phyloP scores from a whole-genome alignment of 495 filamentous ascomycete genomes.

The Penicillium diatomitis region DNA sequence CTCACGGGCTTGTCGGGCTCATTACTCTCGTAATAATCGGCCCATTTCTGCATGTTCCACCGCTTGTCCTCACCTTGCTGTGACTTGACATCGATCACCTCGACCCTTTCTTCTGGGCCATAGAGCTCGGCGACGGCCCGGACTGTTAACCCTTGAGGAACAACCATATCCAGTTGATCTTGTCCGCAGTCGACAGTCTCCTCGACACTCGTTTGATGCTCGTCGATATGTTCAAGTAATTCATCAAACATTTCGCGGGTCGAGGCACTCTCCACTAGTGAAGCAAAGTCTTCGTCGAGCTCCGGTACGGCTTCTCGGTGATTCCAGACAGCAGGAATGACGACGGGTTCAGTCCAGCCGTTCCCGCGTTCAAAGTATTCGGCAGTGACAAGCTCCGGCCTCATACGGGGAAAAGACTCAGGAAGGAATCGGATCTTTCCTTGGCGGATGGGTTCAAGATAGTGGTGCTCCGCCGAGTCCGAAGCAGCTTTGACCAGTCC shows the following conservation, averaged over 20 bases:
- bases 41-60: constrained; percentile 67
- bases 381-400: constrained; percentile 56
- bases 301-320: constrained; percentile 35
- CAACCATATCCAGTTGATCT: constrained; percentile 66
- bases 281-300: constrained; percentile 19
- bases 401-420: constrained; percentile 59
- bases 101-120: constrained; percentile 54
- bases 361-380: constrained; percentile 59
- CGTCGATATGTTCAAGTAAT: constrained; percentile 29
- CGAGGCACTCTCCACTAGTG: constrained; percentile 26
- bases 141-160: constrained; percentile 59
- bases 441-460: constrained; percentile 62
- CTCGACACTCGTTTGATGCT: constrained; percentile 32
- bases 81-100: constrained; percentile 70
- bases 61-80: constrained; percentile 59
- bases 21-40: constrained; percentile 64
- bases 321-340: constrained; percentile 60
- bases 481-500: constrained; percentile 62
- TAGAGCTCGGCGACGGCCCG: constrained; percentile 57
- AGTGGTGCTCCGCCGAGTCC: constrained; percentile 63
- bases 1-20: constrained; percentile 52
- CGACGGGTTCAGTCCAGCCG: constrained; percentile 62
- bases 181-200: constrained; percentile 49
- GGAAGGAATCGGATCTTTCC: constrained; percentile 53
- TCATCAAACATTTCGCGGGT: constrained; percentile 42